Evolutionary conservation across 352 stramenopile species (phyloP).

Genomic region (Phytophthora aleatoria): DNA sequence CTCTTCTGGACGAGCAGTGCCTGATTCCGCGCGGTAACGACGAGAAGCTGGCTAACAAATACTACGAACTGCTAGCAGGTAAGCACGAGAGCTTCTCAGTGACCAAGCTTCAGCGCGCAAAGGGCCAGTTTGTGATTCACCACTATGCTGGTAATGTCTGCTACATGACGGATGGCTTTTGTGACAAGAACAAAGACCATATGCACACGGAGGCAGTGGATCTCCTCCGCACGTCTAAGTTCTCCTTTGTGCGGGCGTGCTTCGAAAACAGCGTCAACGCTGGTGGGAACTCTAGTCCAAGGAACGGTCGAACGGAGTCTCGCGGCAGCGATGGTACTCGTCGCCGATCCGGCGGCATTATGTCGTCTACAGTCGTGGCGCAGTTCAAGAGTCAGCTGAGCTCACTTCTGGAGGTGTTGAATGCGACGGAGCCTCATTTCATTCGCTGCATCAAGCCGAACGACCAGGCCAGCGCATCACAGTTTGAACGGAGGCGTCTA

Average conservation of each 20-base stretch:
- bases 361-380: conserved; percentile 84
- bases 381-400: conserved; percentile 95
- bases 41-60: conserved; percentile 85
- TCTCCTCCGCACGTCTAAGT: conserved; percentile 69
- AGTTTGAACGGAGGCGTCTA: conserved; percentile 72
- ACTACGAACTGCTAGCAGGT: conserved; percentile 58
- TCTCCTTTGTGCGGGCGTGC: conserved; percentile 68
- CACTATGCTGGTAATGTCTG: conserved; percentile 88
- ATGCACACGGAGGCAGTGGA: conserved; percentile 84
- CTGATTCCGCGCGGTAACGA: conserved; percentile 84
- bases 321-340: conserved; percentile 47
- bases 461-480: conserved; percentile 56
- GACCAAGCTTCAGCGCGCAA: conserved; percentile 76
- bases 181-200: conserved; percentile 91
- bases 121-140: conserved; percentile 84
- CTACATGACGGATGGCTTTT: conserved; percentile 84
- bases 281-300: conserved; percentile 25
- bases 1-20: conserved; percentile 87
- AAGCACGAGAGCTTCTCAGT: conserved; percentile 77
- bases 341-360: conserved; percentile 68
- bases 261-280: conserved; percentile 55
- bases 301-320: conserved; percentile 27
- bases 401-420: conserved; percentile 93
- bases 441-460: conserved; percentile 93
- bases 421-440: conserved; percentile 93